phyloP scores from a whole-genome alignment of 2,329 filamentous ascomycete genomes.

The Ophiocordyceps unilateralis region DNA sequence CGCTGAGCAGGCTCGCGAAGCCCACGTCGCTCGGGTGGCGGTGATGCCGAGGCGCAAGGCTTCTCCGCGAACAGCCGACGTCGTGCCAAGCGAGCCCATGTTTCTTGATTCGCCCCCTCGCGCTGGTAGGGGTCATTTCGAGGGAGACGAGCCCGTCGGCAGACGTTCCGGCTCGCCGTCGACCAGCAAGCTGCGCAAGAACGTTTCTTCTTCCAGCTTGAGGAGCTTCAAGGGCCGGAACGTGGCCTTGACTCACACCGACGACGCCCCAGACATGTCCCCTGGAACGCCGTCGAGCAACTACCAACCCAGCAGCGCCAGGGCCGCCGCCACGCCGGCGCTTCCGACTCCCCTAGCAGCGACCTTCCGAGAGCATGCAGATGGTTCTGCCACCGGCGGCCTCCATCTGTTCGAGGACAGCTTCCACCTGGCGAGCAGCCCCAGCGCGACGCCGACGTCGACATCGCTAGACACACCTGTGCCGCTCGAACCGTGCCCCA shows the following conservation, averaged over 20 bases:
- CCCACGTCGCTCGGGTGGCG: neutral
- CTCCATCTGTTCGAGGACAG: conserved; percentile 72
- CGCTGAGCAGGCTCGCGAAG: conserved; percentile 1
- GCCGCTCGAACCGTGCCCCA: conserved; percentile 79
- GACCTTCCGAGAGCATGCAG: conserved; percentile 40
- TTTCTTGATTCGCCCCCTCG: conserved; percentile 14
- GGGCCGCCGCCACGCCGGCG: conserved; percentile 33
- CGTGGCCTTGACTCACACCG: conserved; percentile 45
- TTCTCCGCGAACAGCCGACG: conserved; percentile 11
- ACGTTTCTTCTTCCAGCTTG: conserved; percentile 53
- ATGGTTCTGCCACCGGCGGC: conserved; percentile 45
- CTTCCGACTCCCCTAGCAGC: conserved; percentile 51
- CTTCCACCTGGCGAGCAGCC: conserved; percentile 49
- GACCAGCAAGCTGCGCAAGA: conserved; percentile 37
- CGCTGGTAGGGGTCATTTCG: conserved; percentile 12
- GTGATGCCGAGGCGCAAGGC: neutral
- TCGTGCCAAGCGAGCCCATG: conserved; percentile 11
- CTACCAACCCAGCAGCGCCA: conserved; percentile 42
- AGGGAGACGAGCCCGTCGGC: conserved; percentile 20
- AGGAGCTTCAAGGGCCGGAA: conserved; percentile 59
- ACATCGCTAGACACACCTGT: conserved; percentile 49
- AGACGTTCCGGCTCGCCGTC: conserved; percentile 36
- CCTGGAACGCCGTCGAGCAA: conserved; percentile 59
- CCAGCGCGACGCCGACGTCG: conserved; percentile 46
- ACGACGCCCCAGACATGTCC: conserved; percentile 48